Conservation (phyloP, 768 basidiomycete species). For the Pluteus cervinus region DNA sequence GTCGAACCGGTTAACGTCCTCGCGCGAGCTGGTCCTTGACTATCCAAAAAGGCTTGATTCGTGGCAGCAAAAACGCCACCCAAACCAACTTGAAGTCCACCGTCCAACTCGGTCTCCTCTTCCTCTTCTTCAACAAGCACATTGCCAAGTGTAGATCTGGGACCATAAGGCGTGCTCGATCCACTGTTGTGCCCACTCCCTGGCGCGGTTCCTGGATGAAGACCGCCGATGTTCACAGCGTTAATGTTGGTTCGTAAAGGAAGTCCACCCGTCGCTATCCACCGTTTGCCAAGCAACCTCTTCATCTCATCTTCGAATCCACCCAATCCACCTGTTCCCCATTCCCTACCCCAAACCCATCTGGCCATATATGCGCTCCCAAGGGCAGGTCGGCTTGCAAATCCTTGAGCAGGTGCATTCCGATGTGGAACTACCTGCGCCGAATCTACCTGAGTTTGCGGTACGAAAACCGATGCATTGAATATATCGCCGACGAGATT, state of each 20-base stretch:
- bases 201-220: too few relatives aligned
- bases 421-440: slow-evolving; percentile 68
- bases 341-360: slow-evolving; percentile 80
- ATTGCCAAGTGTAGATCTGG: slow-evolving; percentile 42
- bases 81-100: slow-evolving; percentile 16
- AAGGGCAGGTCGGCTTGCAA: slow-evolving; percentile 62
- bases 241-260: slow-evolving; percentile 58
- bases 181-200: slow-evolving; percentile 42
- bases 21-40: slow-evolving; percentile 35
- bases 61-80: slow-evolving; percentile 20
- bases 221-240: slow-evolving; percentile 16
- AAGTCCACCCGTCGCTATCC: slow-evolving; percentile 59
- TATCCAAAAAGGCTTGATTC: slow-evolving; percentile 32
- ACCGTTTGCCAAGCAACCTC: slow-evolving; percentile 64
- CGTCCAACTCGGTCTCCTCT: slow-evolving; percentile 56
- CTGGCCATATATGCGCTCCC: slow-evolving; percentile 77
- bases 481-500: slow-evolving; percentile 79
- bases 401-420: slow-evolving; percentile 66
- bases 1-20: slow-evolving; percentile 51
- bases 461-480: slow-evolving; percentile 75
- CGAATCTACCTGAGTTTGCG: slow-evolving; percentile 69
- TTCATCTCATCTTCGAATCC: slow-evolving; percentile 80
- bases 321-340: slow-evolving; percentile 40
- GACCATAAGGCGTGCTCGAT: slow-evolving; percentile 61
- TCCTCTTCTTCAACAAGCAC: slow-evolving; percentile 70